Conservation (phyloP, 192 early-diverging fungal genomes). For the Podila minutissima region DNA sequence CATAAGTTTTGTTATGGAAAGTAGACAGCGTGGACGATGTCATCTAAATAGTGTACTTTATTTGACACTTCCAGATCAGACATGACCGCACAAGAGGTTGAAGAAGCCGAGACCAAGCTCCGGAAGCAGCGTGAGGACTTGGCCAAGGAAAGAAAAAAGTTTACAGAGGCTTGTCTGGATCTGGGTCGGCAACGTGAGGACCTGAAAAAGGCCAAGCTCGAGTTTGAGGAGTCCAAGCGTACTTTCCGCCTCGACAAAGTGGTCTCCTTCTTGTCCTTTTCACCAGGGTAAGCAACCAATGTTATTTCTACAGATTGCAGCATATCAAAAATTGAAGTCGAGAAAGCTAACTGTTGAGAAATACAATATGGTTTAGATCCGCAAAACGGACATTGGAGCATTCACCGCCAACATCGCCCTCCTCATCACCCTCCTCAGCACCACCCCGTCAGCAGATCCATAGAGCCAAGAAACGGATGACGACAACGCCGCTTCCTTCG, state of each 20-base stretch:
- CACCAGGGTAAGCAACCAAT: conserved; percentile 3
- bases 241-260: conserved; percentile 34
- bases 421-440: conserved; percentile 3
- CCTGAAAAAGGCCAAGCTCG: conserved; percentile 9
- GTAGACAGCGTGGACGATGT: too few species aligned
- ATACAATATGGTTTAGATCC: not conserved
- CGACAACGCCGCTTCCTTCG: conserved; percentile 27
- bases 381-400: conserved; percentile 15
- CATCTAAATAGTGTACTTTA: too few species aligned
- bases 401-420: conserved; percentile 18
- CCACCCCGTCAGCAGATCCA: not conserved
- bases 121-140: conserved; percentile 27
- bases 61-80: conserved; percentile 14
- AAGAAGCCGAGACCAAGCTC: conserved; percentile 38
- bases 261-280: conserved; percentile 24
- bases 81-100: conserved; percentile 42
- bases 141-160: conserved; percentile 36
- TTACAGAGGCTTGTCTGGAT: conserved; percentile 33
- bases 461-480: conserved; percentile 26
- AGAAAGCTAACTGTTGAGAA: too few species aligned
- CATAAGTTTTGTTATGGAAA: too few species aligned
- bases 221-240: conserved; percentile 45
- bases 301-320: too few species aligned
- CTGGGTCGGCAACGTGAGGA: conserved; percentile 41
- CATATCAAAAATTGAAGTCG: too few species aligned